Conservation (phyloP, 768 basidiomycete genomes). For the Boletus eberwhitei region DNA sequence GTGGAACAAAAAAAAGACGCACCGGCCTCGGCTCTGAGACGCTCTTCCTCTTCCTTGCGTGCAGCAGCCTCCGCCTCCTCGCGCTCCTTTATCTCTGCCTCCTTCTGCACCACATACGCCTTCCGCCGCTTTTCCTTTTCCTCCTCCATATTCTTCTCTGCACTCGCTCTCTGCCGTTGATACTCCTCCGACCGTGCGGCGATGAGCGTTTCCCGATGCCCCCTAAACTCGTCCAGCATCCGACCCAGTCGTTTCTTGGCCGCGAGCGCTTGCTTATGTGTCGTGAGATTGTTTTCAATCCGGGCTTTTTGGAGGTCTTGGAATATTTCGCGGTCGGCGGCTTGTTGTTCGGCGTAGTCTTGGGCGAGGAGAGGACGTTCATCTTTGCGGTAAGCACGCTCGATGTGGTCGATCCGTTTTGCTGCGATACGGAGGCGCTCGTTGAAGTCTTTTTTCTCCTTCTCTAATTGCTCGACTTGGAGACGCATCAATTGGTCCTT, state of each 20-base stretch:
- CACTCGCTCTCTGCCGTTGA: conserved; percentile 47
- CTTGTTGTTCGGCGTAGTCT: conserved; percentile 87
- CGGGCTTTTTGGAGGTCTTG: conserved; percentile 56
- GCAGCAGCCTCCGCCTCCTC: conserved; percentile 24
- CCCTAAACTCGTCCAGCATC: conserved; percentile 68
- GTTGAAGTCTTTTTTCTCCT: conserved; percentile 86
- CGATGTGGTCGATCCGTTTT: conserved; percentile 93
- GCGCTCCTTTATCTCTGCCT: conserved; percentile 37
- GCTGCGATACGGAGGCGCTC: conserved; percentile 77
- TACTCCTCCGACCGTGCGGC: conserved; percentile 64
- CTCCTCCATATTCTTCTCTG: conserved; percentile 69
- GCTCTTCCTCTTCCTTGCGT: conserved; percentile 39
- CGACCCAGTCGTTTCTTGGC: conserved; percentile 72
- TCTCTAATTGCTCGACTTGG: conserved; percentile 94
- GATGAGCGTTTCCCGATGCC: conserved; percentile 50
- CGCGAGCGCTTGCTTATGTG: conserved; percentile 64
- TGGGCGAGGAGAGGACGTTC: conserved; percentile 80
- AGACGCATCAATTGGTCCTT: conserved; percentile 84
- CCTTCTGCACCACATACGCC: conserved; percentile 57
- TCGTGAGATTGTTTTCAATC: conserved; percentile 48
- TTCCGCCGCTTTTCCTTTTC: conserved; percentile 76
- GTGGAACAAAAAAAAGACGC: conserved; percentile 13
- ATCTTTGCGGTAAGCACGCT: conserved; percentile 92
- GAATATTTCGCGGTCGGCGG: conserved; percentile 67
- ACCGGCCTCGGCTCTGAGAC: conserved; percentile 51